Percentiles rank a stretch among this genome's conserved stretches.
These are phyloP conservation scores for Scheffersomyces stipitis DNA, from an alignment of 805 yeast species.

Conservation along the genomic window DNA sequence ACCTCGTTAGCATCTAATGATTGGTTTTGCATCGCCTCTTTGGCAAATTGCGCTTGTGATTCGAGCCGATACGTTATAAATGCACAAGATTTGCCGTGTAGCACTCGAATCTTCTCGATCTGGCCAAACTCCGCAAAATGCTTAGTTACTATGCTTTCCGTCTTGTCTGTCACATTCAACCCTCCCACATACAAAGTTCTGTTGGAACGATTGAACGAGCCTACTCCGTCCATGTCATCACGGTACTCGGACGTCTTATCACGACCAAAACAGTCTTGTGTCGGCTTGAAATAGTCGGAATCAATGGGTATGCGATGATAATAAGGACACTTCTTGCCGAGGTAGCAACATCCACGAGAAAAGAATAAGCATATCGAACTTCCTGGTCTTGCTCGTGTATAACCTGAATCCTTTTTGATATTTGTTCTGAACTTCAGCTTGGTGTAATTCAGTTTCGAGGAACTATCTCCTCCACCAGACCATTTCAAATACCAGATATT, in stretches of 20 bases:
- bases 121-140: constrained; percentile 77
- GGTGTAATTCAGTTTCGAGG: constrained; percentile 44
- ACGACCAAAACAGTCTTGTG: constrained; percentile 90
- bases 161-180: constrained; percentile 37
- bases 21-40: constrained; percentile 91
- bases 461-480: constrained; percentile 69
- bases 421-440: constrained; percentile 60
- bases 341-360: constrained; percentile 84
- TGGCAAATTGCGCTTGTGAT: constrained; percentile 86
- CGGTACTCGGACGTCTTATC: constrained; percentile 78
- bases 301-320: constrained; percentile 73
- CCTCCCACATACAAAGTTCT: constrained; percentile 77
- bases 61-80: constrained; percentile 73
- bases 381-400: constrained; percentile 63
- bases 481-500: constrained; percentile 89
- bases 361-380: constrained; percentile 74
- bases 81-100: constrained; percentile 66
- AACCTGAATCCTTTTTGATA: constrained; percentile 66
- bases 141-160: constrained; percentile 32
- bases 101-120: constrained; percentile 62
- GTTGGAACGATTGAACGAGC: constrained; percentile 69
- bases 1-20: constrained; percentile 58
- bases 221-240: constrained; percentile 95
- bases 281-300: constrained; percentile 56
- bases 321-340: constrained; percentile 74